Conservation (phyloP, 192 early-diverging fungal genomes). For the Phycomyces nitens region DNA sequence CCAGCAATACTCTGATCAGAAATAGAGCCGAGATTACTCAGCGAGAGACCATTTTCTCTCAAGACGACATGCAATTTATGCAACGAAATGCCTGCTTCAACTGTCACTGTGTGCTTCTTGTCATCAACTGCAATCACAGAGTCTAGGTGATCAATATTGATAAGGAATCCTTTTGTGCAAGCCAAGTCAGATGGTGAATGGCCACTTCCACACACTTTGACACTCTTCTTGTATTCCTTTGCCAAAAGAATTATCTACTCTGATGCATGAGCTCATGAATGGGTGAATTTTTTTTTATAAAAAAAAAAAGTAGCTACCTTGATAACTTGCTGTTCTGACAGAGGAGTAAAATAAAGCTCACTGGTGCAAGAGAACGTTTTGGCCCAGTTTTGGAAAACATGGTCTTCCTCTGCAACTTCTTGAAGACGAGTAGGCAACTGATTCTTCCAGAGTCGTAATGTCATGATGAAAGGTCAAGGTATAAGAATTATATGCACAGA, state of each 20-base stretch:
- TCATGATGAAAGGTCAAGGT: background rate
- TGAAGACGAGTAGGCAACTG: conserved; percentile 18
- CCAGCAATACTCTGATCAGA: conserved; percentile 75
- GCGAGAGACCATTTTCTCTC: conserved; percentile 51
- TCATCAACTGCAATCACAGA: conserved; percentile 48
- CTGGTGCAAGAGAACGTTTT: conserved; percentile 57
- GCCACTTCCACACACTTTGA: conserved; percentile 67
- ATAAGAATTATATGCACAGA: no score
- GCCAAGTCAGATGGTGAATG: conserved; percentile 77
- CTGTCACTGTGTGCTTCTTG: conserved; percentile 46
- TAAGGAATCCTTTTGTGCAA: conserved; percentile 60
- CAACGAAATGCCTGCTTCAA: conserved; percentile 64
- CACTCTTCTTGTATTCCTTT: conserved; percentile 33
- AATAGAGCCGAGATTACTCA: conserved; percentile 70
- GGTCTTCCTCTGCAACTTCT: conserved; percentile 18
- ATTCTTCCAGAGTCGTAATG: background rate
- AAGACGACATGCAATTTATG: conserved; percentile 57
- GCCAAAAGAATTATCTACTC: conserved; percentile 48
- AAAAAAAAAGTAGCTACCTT: conserved; percentile 36
- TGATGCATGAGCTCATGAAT: background rate
- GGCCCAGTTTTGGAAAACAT: conserved; percentile 65
- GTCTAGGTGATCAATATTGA: conserved; percentile 67
- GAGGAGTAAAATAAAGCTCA: conserved; percentile 55
- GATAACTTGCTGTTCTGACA: conserved; percentile 56
- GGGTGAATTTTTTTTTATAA: background rate